These are phyloP conservation scores for Silene coronaria DNA, from an alignment of 179 eudicot genomes.

Conservation along the genomic window DNA sequence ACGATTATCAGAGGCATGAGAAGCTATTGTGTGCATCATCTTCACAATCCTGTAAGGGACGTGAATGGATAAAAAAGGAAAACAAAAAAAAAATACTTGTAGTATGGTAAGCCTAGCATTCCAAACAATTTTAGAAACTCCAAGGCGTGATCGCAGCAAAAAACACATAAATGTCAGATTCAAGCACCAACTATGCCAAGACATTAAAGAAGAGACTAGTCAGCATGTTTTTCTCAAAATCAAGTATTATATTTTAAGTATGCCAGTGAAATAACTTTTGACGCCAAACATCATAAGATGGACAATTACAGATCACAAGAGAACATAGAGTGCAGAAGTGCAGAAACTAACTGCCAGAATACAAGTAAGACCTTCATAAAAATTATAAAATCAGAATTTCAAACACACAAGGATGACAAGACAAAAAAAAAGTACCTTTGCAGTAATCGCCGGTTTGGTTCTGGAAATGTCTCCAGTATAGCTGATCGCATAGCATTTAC, in stretches of 20 bases:
- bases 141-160: not conserved
- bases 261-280: not conserved
- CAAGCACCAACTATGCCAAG: too few relatives aligned
- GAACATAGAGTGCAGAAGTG: not conserved
- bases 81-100: not conserved
- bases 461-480: slow-evolving; percentile 87
- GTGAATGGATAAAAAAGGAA: slow-evolving; percentile 2
- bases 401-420: not conserved
- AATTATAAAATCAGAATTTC: not conserved
- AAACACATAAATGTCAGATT: too few relatives aligned
- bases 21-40: slow-evolving; percentile 89
- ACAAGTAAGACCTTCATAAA: not conserved
- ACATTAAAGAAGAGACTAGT: too few relatives aligned
- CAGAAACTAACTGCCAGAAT: not conserved
- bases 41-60: slow-evolving; percentile 60
- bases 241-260: not conserved
- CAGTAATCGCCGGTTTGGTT: slow-evolving; percentile 83
- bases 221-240: not conserved
- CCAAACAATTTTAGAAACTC: not conserved
- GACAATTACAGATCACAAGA: not conserved
- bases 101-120: not conserved
- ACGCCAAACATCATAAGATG: not conserved
- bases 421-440: slow-evolving; percentile 52
- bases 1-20: slow-evolving; percentile 73
- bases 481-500: slow-evolving; percentile 76